Evolutionary conservation across 179 eudicot species (phyloP), one percentile per base, ranked within the genome.

Genomic region (Corrigiola litoralis): DNA sequence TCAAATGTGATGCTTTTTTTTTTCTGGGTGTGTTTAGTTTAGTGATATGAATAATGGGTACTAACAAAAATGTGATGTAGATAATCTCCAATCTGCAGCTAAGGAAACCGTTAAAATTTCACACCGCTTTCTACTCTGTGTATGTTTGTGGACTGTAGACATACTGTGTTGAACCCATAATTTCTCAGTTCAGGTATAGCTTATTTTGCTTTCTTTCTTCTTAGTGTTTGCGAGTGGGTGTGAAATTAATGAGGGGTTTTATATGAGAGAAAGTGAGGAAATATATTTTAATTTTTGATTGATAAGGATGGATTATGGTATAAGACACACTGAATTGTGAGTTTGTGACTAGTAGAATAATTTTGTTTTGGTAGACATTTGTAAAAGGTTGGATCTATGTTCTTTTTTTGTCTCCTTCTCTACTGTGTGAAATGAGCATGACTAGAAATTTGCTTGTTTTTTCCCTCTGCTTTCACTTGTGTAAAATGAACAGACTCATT

Each of bases 191-290:
- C n/a, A n/a, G n/a, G n/a, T n/a, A n/a, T n/a, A n/a, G n/a, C n/a
- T n/a, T n/a, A n/a, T n/a, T n/a, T n/a, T n/a, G n/a, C n/a, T n/a
- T n/a, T n/a, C n/a, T n/a, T n/a, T n/a, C n/a, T n/a, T n/a, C n/a
- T n/a, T n/a, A n/a, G n/a, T n/a, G n/a, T 60, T 23, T 51, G 4
- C 44, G 48, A 49, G 27, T 69, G 73, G 61, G 53, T 36, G 14
- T 14, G n/a, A 37, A 58, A 29, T 17, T 63, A 31, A 4, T n/a
- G 24, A 23, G 20, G 49, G 25, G 12, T 12, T 31, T 20, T 29
- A 17, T 9, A 16, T 6, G 32, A 23, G 7, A 12, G 21, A 48
- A 45, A 49, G 16, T 25, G 17, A 2, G 24, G 7, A 23, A 4
- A 54, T 28, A n/a, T n/a, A n/a, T n/a, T n/a, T n/a, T n/a, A n/a